Percentiles rank a stretch among this genome's conserved stretches.
Conservation (phyloP, 2,329 filamentous ascomycete genomes). For the Ophiostoma triangulosporum region DNA sequence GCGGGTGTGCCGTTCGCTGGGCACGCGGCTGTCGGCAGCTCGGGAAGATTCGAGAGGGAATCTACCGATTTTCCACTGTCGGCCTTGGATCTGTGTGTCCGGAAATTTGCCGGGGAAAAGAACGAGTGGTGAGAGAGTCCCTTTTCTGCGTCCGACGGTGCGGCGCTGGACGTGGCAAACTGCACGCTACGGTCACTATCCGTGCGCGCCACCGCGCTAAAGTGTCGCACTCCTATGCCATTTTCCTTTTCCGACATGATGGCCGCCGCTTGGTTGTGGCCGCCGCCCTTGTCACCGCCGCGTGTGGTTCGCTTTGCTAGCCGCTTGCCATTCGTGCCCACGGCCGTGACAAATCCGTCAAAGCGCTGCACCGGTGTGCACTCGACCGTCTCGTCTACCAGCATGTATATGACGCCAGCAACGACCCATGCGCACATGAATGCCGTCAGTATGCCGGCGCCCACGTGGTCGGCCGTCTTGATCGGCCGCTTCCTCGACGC, state of each 20-base stretch:
- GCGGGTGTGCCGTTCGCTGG: background rate
- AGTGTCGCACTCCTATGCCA: background rate
- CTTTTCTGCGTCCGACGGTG: background rate
- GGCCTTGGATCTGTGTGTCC: background rate
- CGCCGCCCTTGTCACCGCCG: background rate
- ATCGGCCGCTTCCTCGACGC: background rate
- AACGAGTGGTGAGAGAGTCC: background rate
- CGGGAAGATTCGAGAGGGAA: background rate
- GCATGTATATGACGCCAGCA: slow-evolving; percentile 35
- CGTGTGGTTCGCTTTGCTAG: slow-evolving; percentile 1
- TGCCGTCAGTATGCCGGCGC: slow-evolving; percentile 18
- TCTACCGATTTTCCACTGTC: background rate
- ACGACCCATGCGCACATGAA: slow-evolving; percentile 40
- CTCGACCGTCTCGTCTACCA: slow-evolving; percentile 33
- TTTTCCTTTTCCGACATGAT: slow-evolving; percentile 9
- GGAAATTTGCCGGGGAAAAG: slow-evolving; percentile 7
- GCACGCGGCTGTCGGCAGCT: background rate
- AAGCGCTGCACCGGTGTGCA: slow-evolving; percentile 22
- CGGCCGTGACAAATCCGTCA: slow-evolving; percentile 15
- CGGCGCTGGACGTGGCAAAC: background rate
- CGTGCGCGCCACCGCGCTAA: background rate
- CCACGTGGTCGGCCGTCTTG: slow-evolving; percentile 7
- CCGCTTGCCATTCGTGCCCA: slow-evolving; percentile 6
- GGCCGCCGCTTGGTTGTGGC: background rate
- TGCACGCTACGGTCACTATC: background rate